A percentile compares a stretch with the other conserved stretches of the same genome.
These are phyloP conservation scores for Agaricus sinodeliciosus DNA, from an alignment of 768 basidiomycete species.

Conservation along the genomic window DNA sequence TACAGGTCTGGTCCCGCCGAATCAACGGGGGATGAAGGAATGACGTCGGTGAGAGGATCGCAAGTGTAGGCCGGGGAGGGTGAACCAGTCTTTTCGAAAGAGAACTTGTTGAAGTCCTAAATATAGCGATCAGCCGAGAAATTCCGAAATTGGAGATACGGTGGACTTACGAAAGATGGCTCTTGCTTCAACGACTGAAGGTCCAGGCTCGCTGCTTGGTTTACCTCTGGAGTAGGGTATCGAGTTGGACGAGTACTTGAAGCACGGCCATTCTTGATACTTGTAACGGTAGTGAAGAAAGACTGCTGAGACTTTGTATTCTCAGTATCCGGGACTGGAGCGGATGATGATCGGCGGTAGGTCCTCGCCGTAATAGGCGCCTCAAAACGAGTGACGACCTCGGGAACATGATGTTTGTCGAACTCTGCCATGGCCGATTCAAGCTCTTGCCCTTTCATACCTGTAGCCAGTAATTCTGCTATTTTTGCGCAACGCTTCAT, in stretches of 20 bases:
- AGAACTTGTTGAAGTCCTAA: conserved; percentile 39
- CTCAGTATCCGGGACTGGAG: conserved; percentile 38
- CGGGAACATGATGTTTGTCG: conserved; percentile 51
- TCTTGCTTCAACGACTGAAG: conserved; percentile 32
- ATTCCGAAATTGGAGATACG: conserved; percentile 4
- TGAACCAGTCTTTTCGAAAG: conserved; percentile 33
- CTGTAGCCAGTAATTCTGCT: conserved; percentile 56
- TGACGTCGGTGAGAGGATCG: conserved; percentile 22
- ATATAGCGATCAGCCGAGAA: background rate
- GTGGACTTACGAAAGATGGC: conserved; percentile 42
- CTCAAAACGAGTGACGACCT: conserved; percentile 72
- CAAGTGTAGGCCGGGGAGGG: conserved; percentile 23
- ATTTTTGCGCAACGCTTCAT: conserved; percentile 61
- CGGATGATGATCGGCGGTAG: conserved; percentile 65
- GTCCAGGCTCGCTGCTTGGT: conserved; percentile 17
- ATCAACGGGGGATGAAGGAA: conserved; percentile 17
- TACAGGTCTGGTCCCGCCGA: conserved; percentile 13
- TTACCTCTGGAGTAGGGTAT: conserved; percentile 18
- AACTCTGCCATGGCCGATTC: conserved; percentile 53
- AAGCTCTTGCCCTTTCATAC: conserved; percentile 53
- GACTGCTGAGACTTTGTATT: conserved; percentile 23
- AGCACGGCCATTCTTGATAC: conserved; percentile 23
- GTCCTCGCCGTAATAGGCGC: conserved; percentile 68
- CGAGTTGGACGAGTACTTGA: conserved; percentile 34
- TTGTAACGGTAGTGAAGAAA: conserved; percentile 22